phyloP scores from a whole-genome alignment of 345 rosid species.

The Stellera chamaejasme region DNA sequence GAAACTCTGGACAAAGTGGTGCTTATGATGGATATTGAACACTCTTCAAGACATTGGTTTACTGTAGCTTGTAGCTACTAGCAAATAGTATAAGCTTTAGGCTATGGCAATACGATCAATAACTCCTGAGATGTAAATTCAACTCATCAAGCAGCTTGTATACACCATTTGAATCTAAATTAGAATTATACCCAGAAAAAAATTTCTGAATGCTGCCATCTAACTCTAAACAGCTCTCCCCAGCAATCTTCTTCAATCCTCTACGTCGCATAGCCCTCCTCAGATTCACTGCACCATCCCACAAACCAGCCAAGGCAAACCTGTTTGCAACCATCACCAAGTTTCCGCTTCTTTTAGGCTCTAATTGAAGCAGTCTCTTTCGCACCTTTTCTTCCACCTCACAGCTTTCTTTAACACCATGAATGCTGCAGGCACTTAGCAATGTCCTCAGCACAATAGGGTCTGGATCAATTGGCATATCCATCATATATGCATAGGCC shows the following conservation, averaged over 20 bases:
- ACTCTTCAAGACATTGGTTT: too few relatives aligned
- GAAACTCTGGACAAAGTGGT: too few relatives aligned
- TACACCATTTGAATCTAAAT: constrained; percentile 20
- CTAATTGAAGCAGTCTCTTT: constrained; percentile 53
- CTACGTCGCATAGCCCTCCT: constrained; percentile 48
- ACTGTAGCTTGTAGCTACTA: too few relatives aligned
- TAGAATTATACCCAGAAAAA: constrained; percentile 54
- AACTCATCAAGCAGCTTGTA: constrained; percentile 34
- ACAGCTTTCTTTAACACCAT: constrained; percentile 25
- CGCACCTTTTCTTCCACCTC: constrained; percentile 44
- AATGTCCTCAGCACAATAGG: constrained; percentile 66
- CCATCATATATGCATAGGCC: constrained; percentile 43
- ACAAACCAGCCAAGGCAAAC: constrained; percentile 71
- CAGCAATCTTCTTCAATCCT: constrained; percentile 55
- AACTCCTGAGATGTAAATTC: constrained; percentile 38
- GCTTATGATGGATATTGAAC: too few relatives aligned
- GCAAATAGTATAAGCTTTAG: too few relatives aligned
- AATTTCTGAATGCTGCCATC: constrained; percentile 49
- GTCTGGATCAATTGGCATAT: constrained; percentile 50
- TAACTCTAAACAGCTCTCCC: constrained; percentile 59
- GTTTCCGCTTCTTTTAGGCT: constrained; percentile 71
- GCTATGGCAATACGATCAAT: constrained; percentile 7
- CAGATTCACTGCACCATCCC: constrained; percentile 61
- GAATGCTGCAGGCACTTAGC: constrained; percentile 55
- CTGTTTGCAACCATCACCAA: constrained; percentile 68